These are phyloP conservation scores for Taiozyma sp. DNA, from an alignment of 1,139 yeast species.

Conservation along the genomic window DNA sequence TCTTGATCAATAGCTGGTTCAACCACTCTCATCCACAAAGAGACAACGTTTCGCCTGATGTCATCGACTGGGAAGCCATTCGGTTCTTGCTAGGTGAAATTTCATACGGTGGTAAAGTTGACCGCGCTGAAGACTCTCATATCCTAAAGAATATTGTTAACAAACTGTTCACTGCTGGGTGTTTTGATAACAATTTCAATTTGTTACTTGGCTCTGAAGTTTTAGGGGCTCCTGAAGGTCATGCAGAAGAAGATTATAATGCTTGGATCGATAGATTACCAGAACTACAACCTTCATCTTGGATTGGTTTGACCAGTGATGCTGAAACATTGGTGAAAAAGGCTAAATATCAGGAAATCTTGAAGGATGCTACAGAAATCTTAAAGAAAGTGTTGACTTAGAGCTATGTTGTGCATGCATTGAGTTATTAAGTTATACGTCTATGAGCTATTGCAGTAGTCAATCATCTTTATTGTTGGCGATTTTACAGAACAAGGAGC, in stretches of 20 bases:
- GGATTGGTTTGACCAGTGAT: conserved; percentile 55
- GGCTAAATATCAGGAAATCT: background rate
- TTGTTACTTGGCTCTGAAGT: conserved; percentile 30
- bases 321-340: conserved; percentile 28
- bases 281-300: conserved; percentile 51
- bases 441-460: background rate
- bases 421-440: background rate
- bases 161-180: conserved; percentile 28
- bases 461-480: no score
- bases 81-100: conserved; percentile 46
- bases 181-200: conserved; percentile 34
- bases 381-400: conserved; percentile 1
- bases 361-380: background rate
- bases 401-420: background rate
- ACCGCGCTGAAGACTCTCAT: conserved; percentile 39
- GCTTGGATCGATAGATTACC: conserved; percentile 57
- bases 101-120: conserved; percentile 75
- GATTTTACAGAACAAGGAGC: no score
- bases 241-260: conserved; percentile 31
- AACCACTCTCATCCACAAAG: conserved; percentile 22
- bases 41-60: conserved; percentile 41
- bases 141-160: conserved; percentile 27
- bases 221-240: conserved; percentile 47
- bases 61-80: conserved; percentile 56
- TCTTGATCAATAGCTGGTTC: conserved; percentile 40